These are phyloP conservation scores for Botrytis tulipae DNA, from an alignment of 2,329 filamentous ascomycete species.

Conservation along the genomic window DNA sequence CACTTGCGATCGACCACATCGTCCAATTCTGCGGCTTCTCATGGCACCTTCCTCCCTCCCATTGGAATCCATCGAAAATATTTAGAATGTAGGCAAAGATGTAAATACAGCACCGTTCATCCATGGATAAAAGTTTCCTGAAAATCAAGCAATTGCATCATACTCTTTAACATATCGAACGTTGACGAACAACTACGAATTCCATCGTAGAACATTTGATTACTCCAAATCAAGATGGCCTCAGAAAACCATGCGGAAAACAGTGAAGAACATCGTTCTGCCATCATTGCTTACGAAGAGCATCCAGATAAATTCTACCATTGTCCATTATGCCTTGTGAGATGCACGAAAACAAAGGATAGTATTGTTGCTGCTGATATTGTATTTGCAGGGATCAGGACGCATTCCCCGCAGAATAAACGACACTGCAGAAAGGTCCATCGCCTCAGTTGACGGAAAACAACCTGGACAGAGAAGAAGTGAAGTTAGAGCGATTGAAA, in stretches of 20 bases:
- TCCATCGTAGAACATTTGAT: not conserved
- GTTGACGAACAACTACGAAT: accelerated
- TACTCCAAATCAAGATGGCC: not conserved
- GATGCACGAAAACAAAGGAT: not conserved
- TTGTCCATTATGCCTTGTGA: not conserved
- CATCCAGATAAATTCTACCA: not conserved
- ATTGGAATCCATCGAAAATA: accelerated
- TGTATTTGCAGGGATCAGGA: not conserved
- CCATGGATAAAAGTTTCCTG: not conserved
- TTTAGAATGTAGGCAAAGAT: not conserved
- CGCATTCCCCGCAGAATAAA: not conserved
- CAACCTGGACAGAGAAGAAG: not conserved
- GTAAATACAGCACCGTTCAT: not conserved
- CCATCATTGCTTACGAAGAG: not conserved
- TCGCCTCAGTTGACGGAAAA: too few relatives aligned
- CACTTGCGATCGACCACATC: not conserved
- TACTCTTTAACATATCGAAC: not conserved
- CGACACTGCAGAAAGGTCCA: not conserved
- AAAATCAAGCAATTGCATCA: not conserved
- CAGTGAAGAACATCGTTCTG: not conserved
- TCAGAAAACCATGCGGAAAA: not conserved
- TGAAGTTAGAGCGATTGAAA: not conserved
- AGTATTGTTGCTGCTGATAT: not conserved
- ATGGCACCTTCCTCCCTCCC: not conserved
- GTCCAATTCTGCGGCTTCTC: not conserved